Evolutionary conservation across 805 yeast genomes (phyloP).

Genomic region (Myxozyma monticola): DNA sequence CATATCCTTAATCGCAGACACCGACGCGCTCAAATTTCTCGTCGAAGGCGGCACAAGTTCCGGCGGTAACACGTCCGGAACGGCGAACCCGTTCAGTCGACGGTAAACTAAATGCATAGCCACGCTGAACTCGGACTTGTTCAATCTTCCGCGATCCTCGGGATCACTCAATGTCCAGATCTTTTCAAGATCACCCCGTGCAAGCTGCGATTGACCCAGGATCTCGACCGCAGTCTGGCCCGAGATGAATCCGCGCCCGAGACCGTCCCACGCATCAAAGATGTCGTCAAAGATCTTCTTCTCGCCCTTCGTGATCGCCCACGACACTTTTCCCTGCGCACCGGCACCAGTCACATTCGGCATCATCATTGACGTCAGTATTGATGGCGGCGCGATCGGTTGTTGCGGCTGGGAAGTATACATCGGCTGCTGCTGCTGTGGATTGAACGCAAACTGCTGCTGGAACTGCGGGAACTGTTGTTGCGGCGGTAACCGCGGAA

Average conservation of each 20-base stretch:
- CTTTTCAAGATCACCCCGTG: constrained; percentile 78
- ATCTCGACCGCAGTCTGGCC: constrained; percentile 82
- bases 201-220: constrained; percentile 87
- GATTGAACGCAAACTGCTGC: constrained; percentile 9
- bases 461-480: constrained; percentile 11
- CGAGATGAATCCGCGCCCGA: constrained; percentile 65
- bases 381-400: constrained; percentile 55
- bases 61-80: constrained; percentile 81
- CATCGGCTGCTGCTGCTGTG: constrained; percentile 12
- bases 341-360: constrained; percentile 35
- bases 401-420: constrained; percentile 24
- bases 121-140: constrained; percentile 88
- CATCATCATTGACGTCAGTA: constrained; percentile 14
- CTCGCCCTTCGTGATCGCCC: constrained; percentile 87
- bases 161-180: constrained; percentile 91
- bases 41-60: constrained; percentile 87
- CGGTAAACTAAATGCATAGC: constrained; percentile 95
- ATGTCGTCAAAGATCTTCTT: constrained; percentile 82
- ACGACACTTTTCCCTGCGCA: constrained; percentile 67
- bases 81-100: constrained; percentile 80
- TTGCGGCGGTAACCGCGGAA: constrained; percentile 7
- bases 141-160: constrained; percentile 76
- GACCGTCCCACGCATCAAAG: constrained; percentile 81
- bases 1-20: constrained; percentile 67
- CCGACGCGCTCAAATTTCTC: constrained; percentile 67